Base-by-base conservation (phyloP, 2,329 filamentous ascomycete species). In the Penicillium sp. region DNA sequence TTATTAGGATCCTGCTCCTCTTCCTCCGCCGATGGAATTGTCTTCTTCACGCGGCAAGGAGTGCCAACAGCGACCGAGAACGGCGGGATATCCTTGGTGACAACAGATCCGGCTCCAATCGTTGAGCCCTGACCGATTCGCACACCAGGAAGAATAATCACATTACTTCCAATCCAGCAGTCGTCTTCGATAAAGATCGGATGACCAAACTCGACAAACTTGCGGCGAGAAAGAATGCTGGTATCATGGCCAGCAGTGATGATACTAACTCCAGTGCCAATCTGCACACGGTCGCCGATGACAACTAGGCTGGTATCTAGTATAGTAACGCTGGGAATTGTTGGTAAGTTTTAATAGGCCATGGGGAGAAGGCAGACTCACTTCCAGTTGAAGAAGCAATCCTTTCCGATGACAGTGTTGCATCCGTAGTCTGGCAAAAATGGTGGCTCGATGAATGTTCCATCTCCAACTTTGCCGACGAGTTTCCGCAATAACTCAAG, bases 171-270 rank as follows among this genome's bases (percentile, higher is more conserved):
- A 58, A 83, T 79, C 81, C 81, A 78, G 61, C 75, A 80, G 36
- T 80, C 78, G 35, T 78, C 68, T 3, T 78, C 81, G 45, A 84
- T 80, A 6, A 69, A 73, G 0, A 84, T 76, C 0, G 77, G 77
- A 27, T 75, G 71, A 0, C 79, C 79, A 51, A 79, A 83, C 58
- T 85, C 82, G 33, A 83, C 72, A 36, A 78, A 76, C 8, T 80
- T 78, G 15, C 78, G 69, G 1, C 81, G 75, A 23, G 75, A 79
- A 42, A 78, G 71, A 6, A 84, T 76, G 43, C 80, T 79, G 0
- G 76, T 77, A 61, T 84, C 81, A 59, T 85, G 83, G 12, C 79
- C 81, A 0, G 81, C 83, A 0, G 79, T 78, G 57, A 81, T 81
- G 36, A 85, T 82, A 53, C 72, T 74, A 1, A 84, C 81, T 29